Evolutionary conservation across 257 asterid species (phyloP).

Genomic region (Scutellaria minor): DNA sequence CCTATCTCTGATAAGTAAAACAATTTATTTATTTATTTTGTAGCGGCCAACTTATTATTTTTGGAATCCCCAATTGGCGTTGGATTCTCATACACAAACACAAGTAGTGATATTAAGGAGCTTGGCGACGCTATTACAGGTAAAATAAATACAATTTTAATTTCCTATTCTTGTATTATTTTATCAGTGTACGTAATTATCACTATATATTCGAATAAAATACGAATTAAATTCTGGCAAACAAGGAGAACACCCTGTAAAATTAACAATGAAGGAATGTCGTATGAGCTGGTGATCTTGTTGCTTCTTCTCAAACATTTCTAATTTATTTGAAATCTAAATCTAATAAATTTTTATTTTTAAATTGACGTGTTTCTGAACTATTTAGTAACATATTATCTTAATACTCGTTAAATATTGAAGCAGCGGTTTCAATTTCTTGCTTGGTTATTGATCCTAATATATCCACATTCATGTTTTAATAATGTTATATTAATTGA

Average conservation of each 20-base stretch:
- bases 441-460: not conserved
- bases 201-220: too few relatives aligned
- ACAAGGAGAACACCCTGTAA: too few relatives aligned
- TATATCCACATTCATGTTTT: not conserved
- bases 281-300: too few relatives aligned
- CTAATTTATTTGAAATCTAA: too few relatives aligned
- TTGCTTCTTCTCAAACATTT: too few relatives aligned
- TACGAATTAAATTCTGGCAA: too few relatives aligned
- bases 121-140: constrained; percentile 79
- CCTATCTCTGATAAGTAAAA: not conserved
- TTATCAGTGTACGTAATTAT: too few relatives aligned
- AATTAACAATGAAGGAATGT: too few relatives aligned
- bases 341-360: too few relatives aligned
- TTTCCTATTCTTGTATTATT: not conserved
- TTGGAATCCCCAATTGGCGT: constrained; percentile 91
- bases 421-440: not conserved
- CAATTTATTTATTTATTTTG: not conserved
- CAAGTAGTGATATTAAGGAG: constrained; percentile 55
- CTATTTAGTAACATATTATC: too few relatives aligned
- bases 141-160: constrained; percentile 2
- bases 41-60: constrained; percentile 80
- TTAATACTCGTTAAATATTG: not conserved
- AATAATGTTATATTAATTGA: too few relatives aligned
- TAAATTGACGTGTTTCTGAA: too few relatives aligned
- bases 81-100: constrained; percentile 93